Evolutionary conservation across 805 yeast genomes (phyloP).

Genomic region (Hanseniaspora vineae): DNA sequence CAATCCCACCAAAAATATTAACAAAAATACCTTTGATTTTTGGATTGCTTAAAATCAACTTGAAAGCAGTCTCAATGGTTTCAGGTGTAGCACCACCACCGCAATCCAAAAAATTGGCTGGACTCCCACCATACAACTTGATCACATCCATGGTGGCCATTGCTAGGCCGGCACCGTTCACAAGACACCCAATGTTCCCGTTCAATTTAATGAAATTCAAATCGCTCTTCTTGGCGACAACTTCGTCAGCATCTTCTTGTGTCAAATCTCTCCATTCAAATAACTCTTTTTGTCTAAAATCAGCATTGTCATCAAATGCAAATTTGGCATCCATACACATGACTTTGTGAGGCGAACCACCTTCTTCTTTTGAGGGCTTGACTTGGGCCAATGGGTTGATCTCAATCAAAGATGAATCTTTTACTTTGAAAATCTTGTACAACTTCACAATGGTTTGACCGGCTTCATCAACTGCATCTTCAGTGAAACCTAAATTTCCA

Average conservation of each 20-base stretch:
- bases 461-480: conserved; percentile 69
- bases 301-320: conserved; percentile 94
- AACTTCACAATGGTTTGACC: conserved; percentile 77
- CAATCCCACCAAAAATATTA: conserved; percentile 98
- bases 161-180: conserved; percentile 99
- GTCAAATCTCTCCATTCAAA: conserved; percentile 93
- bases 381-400: conserved; percentile 96
- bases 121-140: conserved; percentile 95
- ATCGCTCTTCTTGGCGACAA: conserved; percentile 78
- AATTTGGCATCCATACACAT: conserved; percentile 99
- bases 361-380: conserved; percentile 49
- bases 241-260: conserved; percentile 97
- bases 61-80: conserved; percentile 94
- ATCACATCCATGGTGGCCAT: conserved; percentile 99
- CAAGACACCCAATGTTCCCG: conserved; percentile 97
- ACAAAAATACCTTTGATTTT: conserved; percentile 92
- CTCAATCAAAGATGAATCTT: conserved; percentile 96
- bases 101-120: conserved; percentile 98
- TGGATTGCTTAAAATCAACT: conserved; percentile 78
- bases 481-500: conserved; percentile 56
- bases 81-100: conserved; percentile 99
- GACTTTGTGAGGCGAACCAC: conserved; percentile 46
- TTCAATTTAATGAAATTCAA: conserved; percentile 94
- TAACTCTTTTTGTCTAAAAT: conserved; percentile 87
- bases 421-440: conserved; percentile 79